Evolutionary conservation across 495 filamentous ascomycete species (phyloP), one percentile per base, ranked within the genome.

Genomic region (Neurospora sp.): DNA sequence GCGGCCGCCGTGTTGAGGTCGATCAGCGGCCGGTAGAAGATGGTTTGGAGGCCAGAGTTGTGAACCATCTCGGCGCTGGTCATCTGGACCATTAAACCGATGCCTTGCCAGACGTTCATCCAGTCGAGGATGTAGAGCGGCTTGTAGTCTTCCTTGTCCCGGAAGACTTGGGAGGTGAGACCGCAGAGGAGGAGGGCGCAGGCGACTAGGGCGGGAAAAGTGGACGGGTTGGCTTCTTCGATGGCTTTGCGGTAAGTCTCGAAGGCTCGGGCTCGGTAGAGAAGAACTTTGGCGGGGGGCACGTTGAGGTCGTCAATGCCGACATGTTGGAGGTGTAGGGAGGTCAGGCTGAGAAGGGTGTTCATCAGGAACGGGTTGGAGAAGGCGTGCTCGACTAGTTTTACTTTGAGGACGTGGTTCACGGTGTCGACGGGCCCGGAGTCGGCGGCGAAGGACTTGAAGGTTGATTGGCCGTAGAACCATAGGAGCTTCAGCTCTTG

Each of bases 321-420:
- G 38, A 84, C 73, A 7, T 68, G 73, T 70, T 81, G 81, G 71
- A 83, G 76, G 72, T 87, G 84, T 38, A 84, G 75, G 9, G 85
- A 82, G 5, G 86, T 76, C 10, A 86, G 76, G n/a, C 79, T 85
- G 71, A 87, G 83, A 6, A 87, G 37, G 59, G 79, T 81, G 71
- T 87, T 77, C 81, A 88, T 83, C n/a, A 88, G 79, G 68, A 85
- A 88, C 1, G 83, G 84, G 40, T 79, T 81, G 61, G 79, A 73
- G 69, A 85, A 85, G 53, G 84, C 85, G 31, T 85, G 80, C 69
- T 86, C 80, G 48, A 85, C 80, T 16, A 87, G 70, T 16, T 79
- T 81, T n/a, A 83, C 78, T 65, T 79, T 77, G 22, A 88, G 78
- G 69, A 83, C 74, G 61, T 82, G 71, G 70, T 83, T 79, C 68